Conservation (phyloP, 805 yeast species). For the Maudiozyma saulgeensis region DNA sequence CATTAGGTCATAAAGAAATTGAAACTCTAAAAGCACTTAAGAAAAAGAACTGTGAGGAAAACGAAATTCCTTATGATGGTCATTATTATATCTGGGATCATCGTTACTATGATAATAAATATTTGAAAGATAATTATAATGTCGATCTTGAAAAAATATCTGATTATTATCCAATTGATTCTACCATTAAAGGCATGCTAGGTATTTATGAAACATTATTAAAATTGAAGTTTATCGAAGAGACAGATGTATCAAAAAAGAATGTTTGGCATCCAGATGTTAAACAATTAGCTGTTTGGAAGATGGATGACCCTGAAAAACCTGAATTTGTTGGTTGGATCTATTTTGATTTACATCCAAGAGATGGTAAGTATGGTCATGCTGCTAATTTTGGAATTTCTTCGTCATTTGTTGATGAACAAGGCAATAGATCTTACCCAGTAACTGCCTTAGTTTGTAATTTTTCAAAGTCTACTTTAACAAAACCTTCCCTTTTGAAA, state of each 20-base stretch:
- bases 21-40: conserved; percentile 42
- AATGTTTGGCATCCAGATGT: conserved; percentile 75
- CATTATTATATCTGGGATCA: conserved; percentile 64
- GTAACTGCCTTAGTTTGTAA: conserved; percentile 77
- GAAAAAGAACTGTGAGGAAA: conserved; percentile 38
- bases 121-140: conserved; percentile 57
- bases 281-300: conserved; percentile 63
- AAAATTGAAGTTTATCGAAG: conserved; percentile 55
- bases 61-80: conserved; percentile 35
- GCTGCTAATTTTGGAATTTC: conserved; percentile 73
- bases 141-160: conserved; percentile 65
- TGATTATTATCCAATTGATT: conserved; percentile 68
- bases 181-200: conserved; percentile 61
- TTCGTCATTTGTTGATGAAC: conserved; percentile 45
- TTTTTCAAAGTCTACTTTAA: conserved; percentile 63
- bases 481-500: conserved; percentile 64
- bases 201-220: conserved; percentile 60
- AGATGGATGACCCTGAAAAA: conserved; percentile 36
- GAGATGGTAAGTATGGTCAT: conserved; percentile 81
- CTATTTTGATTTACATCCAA: conserved; percentile 73
- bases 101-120: conserved; percentile 52
- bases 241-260: conserved; percentile 30
- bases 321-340: conserved; percentile 69
- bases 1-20: conserved; percentile 50
- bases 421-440: conserved; percentile 48